Conservation (phyloP, 2,329 filamentous ascomycete species). For the Ophiostoma quercus region DNA sequence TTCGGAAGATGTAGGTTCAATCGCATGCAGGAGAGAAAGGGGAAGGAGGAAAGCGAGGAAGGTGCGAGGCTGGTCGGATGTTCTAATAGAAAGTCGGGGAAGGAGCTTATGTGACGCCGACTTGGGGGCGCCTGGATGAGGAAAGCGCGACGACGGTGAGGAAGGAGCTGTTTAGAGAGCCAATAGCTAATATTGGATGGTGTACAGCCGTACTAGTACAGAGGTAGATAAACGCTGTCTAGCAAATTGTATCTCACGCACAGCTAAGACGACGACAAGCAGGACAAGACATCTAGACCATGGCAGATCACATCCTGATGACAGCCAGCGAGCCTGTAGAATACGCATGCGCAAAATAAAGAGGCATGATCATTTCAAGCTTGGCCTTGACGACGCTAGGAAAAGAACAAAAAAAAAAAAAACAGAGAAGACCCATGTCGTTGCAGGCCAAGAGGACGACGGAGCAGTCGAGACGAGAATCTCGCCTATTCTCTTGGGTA, state of each 20-base stretch:
- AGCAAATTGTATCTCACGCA: background rate
- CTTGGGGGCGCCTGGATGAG: background rate
- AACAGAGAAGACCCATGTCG: background rate
- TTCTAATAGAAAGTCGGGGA: background rate
- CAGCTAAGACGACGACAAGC: background rate
- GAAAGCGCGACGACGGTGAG: background rate
- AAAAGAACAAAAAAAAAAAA: too few relatives aligned
- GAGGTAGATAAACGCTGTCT: background rate
- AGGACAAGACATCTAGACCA: background rate
- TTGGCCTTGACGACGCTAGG: background rate
- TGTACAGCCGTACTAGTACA: background rate
- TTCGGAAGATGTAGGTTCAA: background rate
- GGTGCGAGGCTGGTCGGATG: slow-evolving; percentile 5
- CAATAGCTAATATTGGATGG: background rate
- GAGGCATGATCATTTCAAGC: background rate
- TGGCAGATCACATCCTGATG: background rate
- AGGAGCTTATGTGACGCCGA: background rate
- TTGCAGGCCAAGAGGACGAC: background rate
- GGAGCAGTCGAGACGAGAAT: background rate
- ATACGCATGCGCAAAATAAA: background rate
- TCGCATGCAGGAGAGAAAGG: background rate
- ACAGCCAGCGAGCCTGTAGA: background rate
- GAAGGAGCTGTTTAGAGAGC: background rate
- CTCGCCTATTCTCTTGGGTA: background rate
- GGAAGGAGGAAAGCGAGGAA: background rate